Evolutionary conservation across 441 rosid species (phyloP).

Genomic region (Populus hybrid): DNA sequence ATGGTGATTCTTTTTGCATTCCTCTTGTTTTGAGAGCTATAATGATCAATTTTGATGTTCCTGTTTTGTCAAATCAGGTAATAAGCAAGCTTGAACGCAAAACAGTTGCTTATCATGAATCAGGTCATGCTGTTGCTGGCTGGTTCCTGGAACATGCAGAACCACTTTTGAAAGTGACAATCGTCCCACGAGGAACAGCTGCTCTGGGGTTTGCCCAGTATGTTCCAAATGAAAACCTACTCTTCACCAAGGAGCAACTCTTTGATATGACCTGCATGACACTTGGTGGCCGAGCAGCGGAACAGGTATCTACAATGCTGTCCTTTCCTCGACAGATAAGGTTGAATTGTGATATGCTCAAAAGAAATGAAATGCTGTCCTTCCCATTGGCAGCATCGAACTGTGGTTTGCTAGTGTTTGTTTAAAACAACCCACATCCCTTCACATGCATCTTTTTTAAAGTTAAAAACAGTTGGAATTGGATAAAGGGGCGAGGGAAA

Average conservation of each 20-base stretch:
- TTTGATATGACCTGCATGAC: slow-evolving; percentile 67
- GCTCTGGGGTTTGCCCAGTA: slow-evolving; percentile 66
- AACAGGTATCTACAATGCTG: slow-evolving; percentile 24
- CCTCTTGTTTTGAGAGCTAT: not conserved
- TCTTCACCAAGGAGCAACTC: slow-evolving; percentile 61
- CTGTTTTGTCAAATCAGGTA: slow-evolving; percentile 41
- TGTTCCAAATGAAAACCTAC: slow-evolving; percentile 65
- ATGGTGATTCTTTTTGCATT: not conserved
- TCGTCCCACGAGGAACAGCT: slow-evolving; percentile 66
- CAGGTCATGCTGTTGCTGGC: slow-evolving; percentile 69
- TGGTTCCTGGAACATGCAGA: slow-evolving; percentile 74
- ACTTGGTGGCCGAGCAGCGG: slow-evolving; percentile 67
- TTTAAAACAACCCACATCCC: not conserved
- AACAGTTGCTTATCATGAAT: slow-evolving; percentile 63
- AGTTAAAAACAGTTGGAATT: not conserved
- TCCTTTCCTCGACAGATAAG: not conserved
- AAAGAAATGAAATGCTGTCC: not conserved
- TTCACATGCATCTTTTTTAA: not conserved
- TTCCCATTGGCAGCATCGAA: not conserved
- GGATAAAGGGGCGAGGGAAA: not conserved
- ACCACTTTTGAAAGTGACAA: slow-evolving; percentile 60
- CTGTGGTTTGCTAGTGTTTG: not conserved
- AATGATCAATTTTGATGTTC: not conserved
- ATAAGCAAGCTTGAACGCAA: slow-evolving; percentile 58
- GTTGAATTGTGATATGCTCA: not conserved